These are phyloP conservation scores for Fusarium sp. DNA, from an alignment of 2,329 filamentous ascomycete genomes.

Conservation along the genomic window DNA sequence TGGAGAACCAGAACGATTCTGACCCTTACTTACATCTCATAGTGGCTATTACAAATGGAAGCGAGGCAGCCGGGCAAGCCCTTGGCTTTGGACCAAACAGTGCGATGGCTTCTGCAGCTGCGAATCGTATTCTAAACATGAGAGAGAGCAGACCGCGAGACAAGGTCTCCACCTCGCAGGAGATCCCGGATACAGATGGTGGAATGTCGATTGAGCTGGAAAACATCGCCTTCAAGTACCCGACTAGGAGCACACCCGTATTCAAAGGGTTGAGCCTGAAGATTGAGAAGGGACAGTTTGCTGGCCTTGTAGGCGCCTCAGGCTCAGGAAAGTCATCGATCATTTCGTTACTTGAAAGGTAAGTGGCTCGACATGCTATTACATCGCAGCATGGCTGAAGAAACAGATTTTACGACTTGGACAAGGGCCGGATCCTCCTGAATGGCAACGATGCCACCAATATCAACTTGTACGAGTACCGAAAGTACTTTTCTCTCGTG, in stretches of 20 bases:
- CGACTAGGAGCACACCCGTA: constrained; percentile 64
- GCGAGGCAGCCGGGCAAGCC: constrained; percentile 55
- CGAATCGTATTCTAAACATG: constrained; percentile 67
- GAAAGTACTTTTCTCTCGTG: constrained; percentile 73
- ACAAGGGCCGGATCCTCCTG: constrained; percentile 70
- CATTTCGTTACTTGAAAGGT: constrained; percentile 68
- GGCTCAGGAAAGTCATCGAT: constrained; percentile 80
- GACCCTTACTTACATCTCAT: not conserved
- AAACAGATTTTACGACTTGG: constrained; percentile 73
- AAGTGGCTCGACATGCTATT: not conserved
- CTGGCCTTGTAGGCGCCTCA: constrained; percentile 74
- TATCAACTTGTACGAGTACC: constrained; percentile 70
- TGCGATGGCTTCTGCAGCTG: constrained; percentile 66
- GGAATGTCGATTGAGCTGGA: constrained; percentile 66
- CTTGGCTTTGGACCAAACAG: constrained; percentile 74
- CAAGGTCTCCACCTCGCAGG: constrained; percentile 41
- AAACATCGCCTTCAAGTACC: constrained; percentile 69
- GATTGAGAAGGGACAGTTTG: constrained; percentile 75
- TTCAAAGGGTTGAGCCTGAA: constrained; percentile 70
- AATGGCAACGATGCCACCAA: constrained; percentile 68
- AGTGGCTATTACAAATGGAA: constrained; percentile 70
- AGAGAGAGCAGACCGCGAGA: constrained; percentile 55
- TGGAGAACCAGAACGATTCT: not conserved
- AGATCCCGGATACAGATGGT: constrained; percentile 56
- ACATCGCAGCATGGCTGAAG: not conserved